These are phyloP conservation scores for Malus hybrid DNA, from an alignment of 331 rosid genomes.

Conservation along the genomic window DNA sequence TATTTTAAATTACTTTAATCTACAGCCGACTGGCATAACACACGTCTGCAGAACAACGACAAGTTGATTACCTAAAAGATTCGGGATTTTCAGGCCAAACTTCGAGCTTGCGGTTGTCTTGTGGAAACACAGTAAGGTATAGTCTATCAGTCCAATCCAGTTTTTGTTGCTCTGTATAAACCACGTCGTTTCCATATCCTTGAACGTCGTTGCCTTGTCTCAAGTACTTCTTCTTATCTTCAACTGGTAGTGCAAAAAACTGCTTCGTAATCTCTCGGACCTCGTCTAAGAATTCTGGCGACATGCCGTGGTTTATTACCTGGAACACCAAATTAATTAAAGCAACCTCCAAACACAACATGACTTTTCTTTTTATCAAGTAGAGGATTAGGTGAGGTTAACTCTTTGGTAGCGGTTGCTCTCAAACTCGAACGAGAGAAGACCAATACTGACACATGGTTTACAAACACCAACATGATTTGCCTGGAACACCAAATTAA, in stretches of 20 bases:
- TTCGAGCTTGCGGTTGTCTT: slow-evolving; percentile 25
- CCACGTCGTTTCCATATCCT: slow-evolving; percentile 67
- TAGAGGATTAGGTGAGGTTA: no score
- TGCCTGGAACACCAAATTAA: no score
- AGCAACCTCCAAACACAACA: no score
- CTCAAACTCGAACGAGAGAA: no score
- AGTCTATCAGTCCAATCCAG: slow-evolving; percentile 55
- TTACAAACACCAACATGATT: no score
- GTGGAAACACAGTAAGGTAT: slow-evolving; percentile 23
- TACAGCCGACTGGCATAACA: no score
- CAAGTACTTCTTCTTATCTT: slow-evolving; percentile 44
- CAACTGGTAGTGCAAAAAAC: slow-evolving; percentile 53
- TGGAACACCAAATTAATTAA: slow-evolving; percentile 11
- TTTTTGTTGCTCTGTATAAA: slow-evolving; percentile 33
- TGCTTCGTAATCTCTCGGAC: slow-evolving; percentile 35
- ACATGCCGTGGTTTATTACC: slow-evolving; percentile 59
- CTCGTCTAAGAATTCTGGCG: slow-evolving; percentile 35
- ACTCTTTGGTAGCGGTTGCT: no score
- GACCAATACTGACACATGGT: no score
- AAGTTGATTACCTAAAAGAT: slow-evolving; percentile 32
- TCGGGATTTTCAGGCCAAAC: slow-evolving; percentile 59
- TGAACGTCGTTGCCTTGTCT: slow-evolving; percentile 33
- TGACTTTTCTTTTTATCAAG: no score
- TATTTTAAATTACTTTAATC: no score
- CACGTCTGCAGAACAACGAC: background rate